phyloP scores from a whole-genome alignment of 2,329 filamentous ascomycete species.

The Podosphaera fusca region DNA sequence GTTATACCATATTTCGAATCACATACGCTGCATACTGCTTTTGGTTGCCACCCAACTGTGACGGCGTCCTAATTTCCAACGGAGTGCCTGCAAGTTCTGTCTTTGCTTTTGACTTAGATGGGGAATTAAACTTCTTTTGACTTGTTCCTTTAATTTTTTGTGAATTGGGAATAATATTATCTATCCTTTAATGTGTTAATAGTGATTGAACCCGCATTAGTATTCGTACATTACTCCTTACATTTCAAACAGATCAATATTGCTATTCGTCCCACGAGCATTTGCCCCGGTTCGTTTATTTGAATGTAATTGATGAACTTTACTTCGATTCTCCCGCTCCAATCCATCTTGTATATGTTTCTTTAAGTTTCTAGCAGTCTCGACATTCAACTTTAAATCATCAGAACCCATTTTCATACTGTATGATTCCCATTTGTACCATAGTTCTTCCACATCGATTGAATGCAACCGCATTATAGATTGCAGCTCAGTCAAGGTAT shows the following conservation, averaged over 20 bases:
- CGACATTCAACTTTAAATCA: slow-evolving; percentile 46
- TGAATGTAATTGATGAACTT: slow-evolving; percentile 36
- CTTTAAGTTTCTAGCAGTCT: slow-evolving; percentile 57
- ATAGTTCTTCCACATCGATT: slow-evolving; percentile 64
- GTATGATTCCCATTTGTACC: slow-evolving; percentile 98
- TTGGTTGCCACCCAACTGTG: slow-evolving; percentile 8
- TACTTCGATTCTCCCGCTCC: slow-evolving; percentile 51
- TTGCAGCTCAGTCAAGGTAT: slow-evolving; percentile 59
- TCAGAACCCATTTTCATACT: slow-evolving; percentile 81
- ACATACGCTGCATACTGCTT: slow-evolving; percentile 8
- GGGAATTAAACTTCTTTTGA: slow-evolving; percentile 21
- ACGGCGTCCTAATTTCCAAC: slow-evolving; percentile 21
- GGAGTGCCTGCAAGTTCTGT: slow-evolving; percentile 22
- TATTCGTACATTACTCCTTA: slow-evolving; percentile 18
- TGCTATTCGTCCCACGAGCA: slow-evolving; percentile 31
- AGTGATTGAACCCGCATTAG: neutral
- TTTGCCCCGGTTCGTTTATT: slow-evolving; percentile 40
- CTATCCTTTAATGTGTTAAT: slow-evolving; percentile 25
- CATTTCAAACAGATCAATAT: slow-evolving; percentile 65
- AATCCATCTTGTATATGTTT: slow-evolving; percentile 66
- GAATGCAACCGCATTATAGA: slow-evolving; percentile 72
- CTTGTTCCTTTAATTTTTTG: slow-evolving; percentile 12
- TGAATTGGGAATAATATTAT: slow-evolving; percentile 46
- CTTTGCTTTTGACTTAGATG: slow-evolving; percentile 24
- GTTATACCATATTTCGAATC: neutral